These are phyloP conservation scores for Pseudocercospora cruenta DNA, from an alignment of 2,329 filamentous ascomycete genomes.

Conservation along the genomic window DNA sequence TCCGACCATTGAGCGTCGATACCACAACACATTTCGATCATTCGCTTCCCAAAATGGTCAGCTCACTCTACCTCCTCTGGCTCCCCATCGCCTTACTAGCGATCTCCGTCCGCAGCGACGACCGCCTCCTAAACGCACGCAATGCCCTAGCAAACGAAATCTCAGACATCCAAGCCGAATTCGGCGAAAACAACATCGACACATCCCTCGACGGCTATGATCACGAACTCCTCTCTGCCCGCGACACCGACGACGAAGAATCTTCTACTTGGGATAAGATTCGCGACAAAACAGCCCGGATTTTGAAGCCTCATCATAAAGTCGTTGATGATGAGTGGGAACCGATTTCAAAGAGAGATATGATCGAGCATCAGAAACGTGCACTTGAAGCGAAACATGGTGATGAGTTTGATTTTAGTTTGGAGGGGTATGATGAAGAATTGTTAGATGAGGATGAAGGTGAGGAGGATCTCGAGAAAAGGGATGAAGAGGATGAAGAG, in stretches of 20 bases:
- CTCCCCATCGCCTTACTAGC: constrained; percentile 17
- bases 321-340: not conserved
- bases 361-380: constrained; percentile 1
- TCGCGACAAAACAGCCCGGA: not conserved
- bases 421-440: constrained; percentile 1
- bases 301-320: not conserved
- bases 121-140: constrained; percentile 1
- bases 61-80: constrained; percentile 21
- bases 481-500: not conserved
- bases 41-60: not conserved
- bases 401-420: not conserved
- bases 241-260: constrained; percentile 5
- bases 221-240: not conserved
- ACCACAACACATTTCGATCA: not conserved
- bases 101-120: constrained; percentile 5
- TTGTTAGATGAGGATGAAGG: not conserved
- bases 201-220: constrained; percentile 17
- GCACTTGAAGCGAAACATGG: not conserved
- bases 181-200: constrained; percentile 8
- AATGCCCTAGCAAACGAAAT: constrained; percentile 3
- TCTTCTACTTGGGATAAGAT: not conserved
- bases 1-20: not conserved
- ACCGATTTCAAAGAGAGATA: not conserved
- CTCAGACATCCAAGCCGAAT: constrained; percentile 1
- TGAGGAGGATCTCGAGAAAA: not conserved